Base-by-base conservation (phyloP, 176 grass and related monocot genomes). In the Phragmites australis region DNA sequence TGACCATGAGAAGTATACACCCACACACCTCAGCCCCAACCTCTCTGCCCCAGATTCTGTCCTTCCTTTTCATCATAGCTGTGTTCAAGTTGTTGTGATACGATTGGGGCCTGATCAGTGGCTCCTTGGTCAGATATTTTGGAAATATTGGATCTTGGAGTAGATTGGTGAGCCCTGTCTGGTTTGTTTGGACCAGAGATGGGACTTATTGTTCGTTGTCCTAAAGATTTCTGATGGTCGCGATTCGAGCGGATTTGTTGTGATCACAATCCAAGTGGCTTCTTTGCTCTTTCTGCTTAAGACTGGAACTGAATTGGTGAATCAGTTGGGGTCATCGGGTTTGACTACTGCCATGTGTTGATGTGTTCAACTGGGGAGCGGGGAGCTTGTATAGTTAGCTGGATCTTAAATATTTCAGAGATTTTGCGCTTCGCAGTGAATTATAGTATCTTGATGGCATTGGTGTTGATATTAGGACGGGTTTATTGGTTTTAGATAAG, bases 1-100 rank as follows among this genome's bases (percentile, higher is more conserved):
- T 40, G 85, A 87, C 50, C 85, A 81, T 45, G 85, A 87, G 25
- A 70, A 70, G 68, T 70, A n/a, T n/a, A 49, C 2, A n/a, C 22
- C 53, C 41, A 6, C 5, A 3, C 25, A n/a, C 22, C 42, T 46
- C 8, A 43, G n/a, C 40, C 65, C 42, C 12, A n/a, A 7, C 45
- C 23, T 48, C 12, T 48, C 5, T 18, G 8, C 62, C 32, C 32
- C 32, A 3, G 31, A 9, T 21, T 39, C 1, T 65, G 8, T 40
- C 34, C 62, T 21, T 21, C n/a, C 31, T 63, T 34, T 47, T 49
- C 15, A 15, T 49, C 16, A 1, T 31, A 4, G 22, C 25, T 23
- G 12, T 15, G 44, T 70, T 45, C n/a, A n/a, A n/a, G 44, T 14
- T 70, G 25, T 70, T 18, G 14, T 70, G 5, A 14, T 9, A 15